These are phyloP conservation scores for Elaeagnus macrophylla DNA, from an alignment of 306 rosid genomes.

Conservation along the genomic window DNA sequence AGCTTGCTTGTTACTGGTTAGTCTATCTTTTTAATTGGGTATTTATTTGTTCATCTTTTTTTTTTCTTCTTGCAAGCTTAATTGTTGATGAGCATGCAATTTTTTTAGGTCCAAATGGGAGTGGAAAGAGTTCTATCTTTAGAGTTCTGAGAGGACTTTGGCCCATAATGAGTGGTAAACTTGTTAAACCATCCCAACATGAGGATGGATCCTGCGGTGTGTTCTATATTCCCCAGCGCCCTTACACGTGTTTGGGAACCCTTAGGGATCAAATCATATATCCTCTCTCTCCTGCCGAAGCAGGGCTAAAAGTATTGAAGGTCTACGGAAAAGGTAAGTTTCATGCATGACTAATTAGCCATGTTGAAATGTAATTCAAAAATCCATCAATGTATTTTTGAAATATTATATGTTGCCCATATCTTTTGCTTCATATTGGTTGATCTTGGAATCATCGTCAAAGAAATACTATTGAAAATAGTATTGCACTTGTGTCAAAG, in stretches of 20 bases:
- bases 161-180: constrained; percentile 74
- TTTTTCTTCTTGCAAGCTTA: constrained; percentile 16
- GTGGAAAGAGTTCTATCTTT: constrained; percentile 97
- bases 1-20: constrained; percentile 95
- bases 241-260: constrained; percentile 93
- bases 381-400: neutral
- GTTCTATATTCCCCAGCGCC: constrained; percentile 96
- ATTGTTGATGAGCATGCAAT: constrained; percentile 15
- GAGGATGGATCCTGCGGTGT: constrained; percentile 55
- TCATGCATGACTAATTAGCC: neutral
- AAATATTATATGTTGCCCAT: neutral
- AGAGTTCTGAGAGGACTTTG: constrained; percentile 95
- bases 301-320: constrained; percentile 51
- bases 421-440: too few species aligned
- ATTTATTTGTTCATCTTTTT: neutral
- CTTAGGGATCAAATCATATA: constrained; percentile 96
- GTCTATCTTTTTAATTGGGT: constrained; percentile 16
- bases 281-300: constrained; percentile 83
- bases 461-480: too few species aligned
- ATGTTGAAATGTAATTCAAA: neutral
- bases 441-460: too few species aligned
- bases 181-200: constrained; percentile 53
- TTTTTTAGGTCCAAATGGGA: constrained; percentile 87
- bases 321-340: constrained; percentile 54
- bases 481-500: too few species aligned